Percentiles rank a stretch among this genome's conserved stretches.
Evolutionary conservation across 805 yeast genomes (phyloP).

Genomic region (Suhomyces pyralidae): DNA sequence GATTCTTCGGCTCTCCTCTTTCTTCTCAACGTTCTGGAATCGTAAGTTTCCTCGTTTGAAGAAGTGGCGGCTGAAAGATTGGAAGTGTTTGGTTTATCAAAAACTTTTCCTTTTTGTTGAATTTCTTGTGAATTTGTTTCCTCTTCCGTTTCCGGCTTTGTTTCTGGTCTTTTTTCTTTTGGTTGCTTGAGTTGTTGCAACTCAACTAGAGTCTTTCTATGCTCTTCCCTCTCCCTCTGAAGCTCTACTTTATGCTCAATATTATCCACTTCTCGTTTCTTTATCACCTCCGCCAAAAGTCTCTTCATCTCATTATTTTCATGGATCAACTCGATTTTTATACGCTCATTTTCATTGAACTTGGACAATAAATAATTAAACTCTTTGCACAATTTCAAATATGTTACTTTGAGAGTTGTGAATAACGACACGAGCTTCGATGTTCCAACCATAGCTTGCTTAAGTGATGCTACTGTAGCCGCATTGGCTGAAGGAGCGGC

Average conservation of each 20-base stretch:
- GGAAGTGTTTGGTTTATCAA: background rate
- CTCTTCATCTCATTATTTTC: conserved; percentile 33
- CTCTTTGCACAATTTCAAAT: conserved; percentile 37
- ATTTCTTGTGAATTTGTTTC: too few relatives aligned
- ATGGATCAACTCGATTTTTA: conserved; percentile 33
- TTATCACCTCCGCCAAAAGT: conserved; percentile 27
- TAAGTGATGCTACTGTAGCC: conserved; percentile 11
- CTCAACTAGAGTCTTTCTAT: background rate
- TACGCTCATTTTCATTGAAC: conserved; percentile 35
- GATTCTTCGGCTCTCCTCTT: conserved; percentile 4
- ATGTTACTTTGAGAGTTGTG: conserved; percentile 32
- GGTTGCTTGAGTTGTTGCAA: background rate
- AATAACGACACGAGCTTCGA: conserved; percentile 27
- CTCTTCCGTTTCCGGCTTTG: background rate
- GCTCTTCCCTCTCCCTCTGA: background rate
- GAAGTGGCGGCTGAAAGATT: too few relatives aligned
- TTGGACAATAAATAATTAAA: conserved; percentile 33
- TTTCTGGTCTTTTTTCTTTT: background rate
- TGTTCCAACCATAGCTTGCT: conserved; percentile 14
- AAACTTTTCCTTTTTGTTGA: too few relatives aligned
- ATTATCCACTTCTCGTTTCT: conserved; percentile 21
- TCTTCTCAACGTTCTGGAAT: conserved; percentile 2
- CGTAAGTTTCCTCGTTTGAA: background rate
- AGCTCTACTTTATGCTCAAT: conserved; percentile 5
- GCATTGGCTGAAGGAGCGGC: conserved; percentile 3